Base-by-base conservation (phyloP, 2,329 filamentous ascomycete genomes). In the Didymosphaeria variabile region DNA sequence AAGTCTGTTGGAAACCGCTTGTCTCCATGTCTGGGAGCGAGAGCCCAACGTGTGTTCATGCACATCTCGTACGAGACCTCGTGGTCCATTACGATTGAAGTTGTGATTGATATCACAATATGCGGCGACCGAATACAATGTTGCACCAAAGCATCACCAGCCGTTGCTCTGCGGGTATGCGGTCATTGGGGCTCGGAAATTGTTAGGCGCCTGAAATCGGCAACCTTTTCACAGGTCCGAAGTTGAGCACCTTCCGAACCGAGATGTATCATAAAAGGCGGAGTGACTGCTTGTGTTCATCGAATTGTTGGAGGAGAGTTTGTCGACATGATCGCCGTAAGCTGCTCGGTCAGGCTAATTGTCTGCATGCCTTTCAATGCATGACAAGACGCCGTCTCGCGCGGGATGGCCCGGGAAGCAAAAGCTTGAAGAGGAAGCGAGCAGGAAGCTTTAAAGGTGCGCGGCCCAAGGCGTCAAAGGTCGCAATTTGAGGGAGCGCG, bases 141-240 rank as follows among this genome's bases (percentile, higher is more conserved):
- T 42, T 17, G 34, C 13, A 42, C 34, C 8, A 17, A 29, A 29
- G 13, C 21, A 42, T 50, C 46, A n/a, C 29, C 46, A 34, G 9
- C 17, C 29, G 17, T 34, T 31, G 29, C 21, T 40, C 34, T 29
- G n/a, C 23, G 50, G 9, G 15, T 19, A 5, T 23, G 21, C 49
- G 49, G 21, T 23, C 47, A 19, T 49, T 50, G n/a, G 46, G 46
- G 21, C 26, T 8, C 34, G 50, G 34, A 53, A 40, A 53, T 53
- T 53, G 50, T 21, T 31, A 40, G 50, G 21, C 50, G 50, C 50
- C 36, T 53, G 21, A 40, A 29, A 26, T 53, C 19, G 19, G 50
- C 21, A 10, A 17, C 50, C 8, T 29, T 40, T 32, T 40, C 12
- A 32, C 3, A 31, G 50, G 34, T 29, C 50, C 50, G 34, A n/a